Percentiles rank a stretch among this genome's conserved stretches.
phyloP scores from a whole-genome alignment of 2,329 filamentous ascomycete genomes.

The Aschersonia sp. region DNA sequence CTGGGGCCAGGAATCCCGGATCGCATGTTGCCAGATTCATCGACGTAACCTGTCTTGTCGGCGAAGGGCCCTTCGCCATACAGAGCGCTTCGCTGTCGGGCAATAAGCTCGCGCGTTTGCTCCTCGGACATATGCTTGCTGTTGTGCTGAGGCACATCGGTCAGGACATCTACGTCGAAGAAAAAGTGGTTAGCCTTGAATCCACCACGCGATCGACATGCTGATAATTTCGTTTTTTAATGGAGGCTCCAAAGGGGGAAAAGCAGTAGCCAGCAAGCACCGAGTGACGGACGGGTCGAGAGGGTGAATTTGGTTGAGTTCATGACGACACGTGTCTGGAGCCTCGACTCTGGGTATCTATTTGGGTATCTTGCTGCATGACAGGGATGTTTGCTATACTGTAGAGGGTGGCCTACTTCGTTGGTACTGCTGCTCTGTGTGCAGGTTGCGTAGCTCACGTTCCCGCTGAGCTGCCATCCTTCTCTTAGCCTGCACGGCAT shows the following conservation, averaged over 20 bases:
- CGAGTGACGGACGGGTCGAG: not conserved
- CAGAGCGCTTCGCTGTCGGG: slow-evolving; percentile 84
- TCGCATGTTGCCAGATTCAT: slow-evolving; percentile 51
- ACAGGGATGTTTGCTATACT: slow-evolving; percentile 43
- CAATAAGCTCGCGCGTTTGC: slow-evolving; percentile 88
- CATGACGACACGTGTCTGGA: slow-evolving; percentile 7
- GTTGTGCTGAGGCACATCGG: slow-evolving; percentile 24
- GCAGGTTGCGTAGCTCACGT: slow-evolving; percentile 97
- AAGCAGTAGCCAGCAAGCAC: not conserved
- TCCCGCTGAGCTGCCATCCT: slow-evolving; percentile 98
- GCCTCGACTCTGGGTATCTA: slow-evolving; percentile 21
- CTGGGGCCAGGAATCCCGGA: slow-evolving; percentile 52
- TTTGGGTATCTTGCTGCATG: slow-evolving; percentile 18
- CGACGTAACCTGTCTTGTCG: slow-evolving; percentile 50
- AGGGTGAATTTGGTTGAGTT: not conserved
- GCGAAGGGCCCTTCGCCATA: slow-evolving; percentile 68
- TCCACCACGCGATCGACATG: slow-evolving; percentile 7
- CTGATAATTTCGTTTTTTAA: not conserved
- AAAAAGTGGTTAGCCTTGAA: slow-evolving; percentile 20
- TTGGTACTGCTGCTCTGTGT: slow-evolving; percentile 99
- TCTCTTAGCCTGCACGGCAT: slow-evolving; percentile 98
- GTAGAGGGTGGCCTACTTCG: slow-evolving; percentile 83
- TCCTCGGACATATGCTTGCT: slow-evolving; percentile 89
- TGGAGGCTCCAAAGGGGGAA: not conserved
- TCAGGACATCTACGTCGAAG: slow-evolving; percentile 33